These are phyloP conservation scores for Penicillium sp. DNA, from an alignment of 2,329 filamentous ascomycete genomes.

Conservation along the genomic window DNA sequence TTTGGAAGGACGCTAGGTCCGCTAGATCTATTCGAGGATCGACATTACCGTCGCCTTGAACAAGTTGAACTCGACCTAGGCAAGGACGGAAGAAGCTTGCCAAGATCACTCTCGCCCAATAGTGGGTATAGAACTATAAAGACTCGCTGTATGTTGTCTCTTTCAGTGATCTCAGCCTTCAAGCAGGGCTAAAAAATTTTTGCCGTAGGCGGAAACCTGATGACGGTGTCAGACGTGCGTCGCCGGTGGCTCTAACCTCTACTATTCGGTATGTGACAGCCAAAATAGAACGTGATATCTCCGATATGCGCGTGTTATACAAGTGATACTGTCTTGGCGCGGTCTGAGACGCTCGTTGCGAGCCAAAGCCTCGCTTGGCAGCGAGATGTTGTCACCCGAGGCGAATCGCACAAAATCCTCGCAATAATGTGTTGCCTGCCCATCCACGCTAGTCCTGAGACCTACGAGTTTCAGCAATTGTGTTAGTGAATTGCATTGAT, in stretches of 20 bases:
- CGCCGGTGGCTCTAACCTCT: background rate
- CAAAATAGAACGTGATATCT: conserved; percentile 1
- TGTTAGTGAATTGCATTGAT: background rate
- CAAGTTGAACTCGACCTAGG: background rate
- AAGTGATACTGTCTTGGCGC: conserved; percentile 9
- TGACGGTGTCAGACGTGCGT: conserved; percentile 7
- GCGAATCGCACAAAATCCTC: background rate
- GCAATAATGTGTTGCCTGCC: background rate
- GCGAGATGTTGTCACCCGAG: background rate
- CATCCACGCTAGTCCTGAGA: background rate
- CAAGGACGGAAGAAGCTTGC: conserved; percentile 2
- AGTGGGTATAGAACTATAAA: background rate
- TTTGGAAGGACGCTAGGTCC: conserved; percentile 3
- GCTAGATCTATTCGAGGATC: conserved; percentile 11
- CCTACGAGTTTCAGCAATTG: background rate
- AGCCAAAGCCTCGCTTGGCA: conserved; percentile 2
- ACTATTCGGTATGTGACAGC: background rate
- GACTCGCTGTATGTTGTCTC: background rate
- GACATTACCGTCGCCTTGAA: conserved; percentile 2
- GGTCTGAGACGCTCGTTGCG: conserved; percentile 6
- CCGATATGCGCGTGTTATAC: conserved; percentile 4
- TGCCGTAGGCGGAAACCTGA: background rate
- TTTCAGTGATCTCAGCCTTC: conserved; percentile 1
- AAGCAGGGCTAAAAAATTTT: conserved; percentile 1
- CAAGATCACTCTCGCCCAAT: conserved; percentile 15